Evolutionary conservation across 176 grass and related monocot species (phyloP).

Genomic region (Phyllostachys edulis): DNA sequence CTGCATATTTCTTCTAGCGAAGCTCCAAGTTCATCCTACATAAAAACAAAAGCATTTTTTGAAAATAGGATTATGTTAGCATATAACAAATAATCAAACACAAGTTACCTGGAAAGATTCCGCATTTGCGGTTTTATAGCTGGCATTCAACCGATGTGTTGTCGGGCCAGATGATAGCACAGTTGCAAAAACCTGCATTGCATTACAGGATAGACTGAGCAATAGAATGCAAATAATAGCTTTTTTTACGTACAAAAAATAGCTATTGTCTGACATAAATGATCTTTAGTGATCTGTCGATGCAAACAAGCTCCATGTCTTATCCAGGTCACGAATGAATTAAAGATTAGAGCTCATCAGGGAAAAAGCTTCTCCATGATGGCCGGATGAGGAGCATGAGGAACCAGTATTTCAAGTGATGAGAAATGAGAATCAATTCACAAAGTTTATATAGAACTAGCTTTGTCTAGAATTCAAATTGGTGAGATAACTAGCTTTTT

Average conservation of each 20-base stretch:
- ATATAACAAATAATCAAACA: background rate
- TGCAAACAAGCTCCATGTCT: background rate
- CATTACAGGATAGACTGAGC: background rate
- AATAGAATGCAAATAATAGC: background rate
- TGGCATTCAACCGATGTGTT: slow-evolving; percentile 71
- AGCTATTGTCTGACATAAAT: background rate
- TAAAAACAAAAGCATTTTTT: background rate
- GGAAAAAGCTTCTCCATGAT: slow-evolving; percentile 7
- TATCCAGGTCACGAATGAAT: slow-evolving; percentile 1
- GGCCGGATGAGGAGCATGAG: background rate
- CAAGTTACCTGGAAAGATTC: slow-evolving; percentile 77
- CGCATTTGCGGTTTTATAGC: slow-evolving; percentile 75
- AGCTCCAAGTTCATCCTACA: slow-evolving; percentile 89
- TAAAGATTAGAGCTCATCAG: background rate
- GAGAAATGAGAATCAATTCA: slow-evolving; percentile 19
- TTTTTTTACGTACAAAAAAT: too few species aligned
- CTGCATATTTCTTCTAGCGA: slow-evolving; percentile 95
- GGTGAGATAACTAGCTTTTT: background rate
- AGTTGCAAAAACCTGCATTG: slow-evolving; percentile 77
- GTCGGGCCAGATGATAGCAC: slow-evolving; percentile 75
- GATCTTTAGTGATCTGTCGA: background rate
- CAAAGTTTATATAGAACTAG: background rate
- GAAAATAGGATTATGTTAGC: background rate
- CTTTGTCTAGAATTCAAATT: background rate
- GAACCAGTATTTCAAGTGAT: background rate